Evolutionary conservation across 768 basidiomycete genomes (phyloP).

Genomic region (Naganishia friedmannii): DNA sequence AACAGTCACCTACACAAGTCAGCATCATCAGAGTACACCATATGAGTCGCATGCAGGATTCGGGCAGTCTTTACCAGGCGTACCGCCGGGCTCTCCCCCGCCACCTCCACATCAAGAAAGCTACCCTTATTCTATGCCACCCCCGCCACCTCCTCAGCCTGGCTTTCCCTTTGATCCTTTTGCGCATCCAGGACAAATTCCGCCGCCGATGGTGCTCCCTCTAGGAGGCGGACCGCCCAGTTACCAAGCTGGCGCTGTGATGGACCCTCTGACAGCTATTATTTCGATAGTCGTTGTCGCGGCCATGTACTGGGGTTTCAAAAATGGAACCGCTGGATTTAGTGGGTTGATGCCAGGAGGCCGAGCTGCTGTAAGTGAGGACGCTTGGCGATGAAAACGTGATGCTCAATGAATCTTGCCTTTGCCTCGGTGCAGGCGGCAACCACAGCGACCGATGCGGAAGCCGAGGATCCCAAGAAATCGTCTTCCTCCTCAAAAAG

Average conservation of each 20-base stretch:
- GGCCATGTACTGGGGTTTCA: constrained; percentile 28
- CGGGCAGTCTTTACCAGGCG: background rate
- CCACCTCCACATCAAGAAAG: background rate
- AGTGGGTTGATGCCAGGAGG: background rate
- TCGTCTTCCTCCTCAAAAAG: constrained; percentile 5
- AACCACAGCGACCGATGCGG: background rate
- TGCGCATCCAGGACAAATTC: background rate
- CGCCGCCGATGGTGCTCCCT: constrained; percentile 3
- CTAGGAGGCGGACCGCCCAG: background rate
- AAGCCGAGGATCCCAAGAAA: constrained; percentile 17
- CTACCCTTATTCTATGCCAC: background rate
- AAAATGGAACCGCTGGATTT: background rate
- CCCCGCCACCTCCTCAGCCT: constrained; percentile 4
- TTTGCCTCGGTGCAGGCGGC: background rate
- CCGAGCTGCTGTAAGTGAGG: background rate
- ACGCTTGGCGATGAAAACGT: background rate
- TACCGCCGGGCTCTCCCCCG: background rate
- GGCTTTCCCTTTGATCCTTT: constrained; percentile 13
- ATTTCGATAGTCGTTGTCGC: constrained; percentile 23
- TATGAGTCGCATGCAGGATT: no score
- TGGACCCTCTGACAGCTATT: constrained; percentile 23
- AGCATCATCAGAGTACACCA: background rate
- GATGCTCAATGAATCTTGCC: background rate
- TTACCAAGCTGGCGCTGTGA: constrained; percentile 19
- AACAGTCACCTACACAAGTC: background rate